Percentiles rank a stretch among this genome's conserved stretches.
Evolutionary conservation across 306 rosid species (phyloP).

Genomic region (Calophaca sinica): DNA sequence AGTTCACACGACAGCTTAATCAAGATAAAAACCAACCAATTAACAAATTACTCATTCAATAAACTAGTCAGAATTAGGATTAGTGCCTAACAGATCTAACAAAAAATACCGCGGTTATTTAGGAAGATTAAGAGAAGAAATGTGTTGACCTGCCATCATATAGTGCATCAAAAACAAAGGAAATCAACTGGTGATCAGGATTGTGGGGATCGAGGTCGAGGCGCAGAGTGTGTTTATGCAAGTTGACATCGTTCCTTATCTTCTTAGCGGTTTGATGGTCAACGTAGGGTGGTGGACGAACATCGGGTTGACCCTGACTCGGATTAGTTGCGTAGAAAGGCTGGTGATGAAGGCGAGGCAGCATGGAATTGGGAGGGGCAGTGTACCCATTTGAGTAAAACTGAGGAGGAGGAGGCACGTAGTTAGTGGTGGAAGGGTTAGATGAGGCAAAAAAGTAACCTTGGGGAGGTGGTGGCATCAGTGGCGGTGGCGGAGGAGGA

Average conservation of each 20-base stretch:
- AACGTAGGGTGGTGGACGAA: conserved; percentile 67
- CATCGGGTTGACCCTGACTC: conserved; percentile 33
- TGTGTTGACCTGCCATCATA: conserved; percentile 68
- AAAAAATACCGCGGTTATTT: neutral
- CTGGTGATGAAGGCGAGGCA: conserved; percentile 53
- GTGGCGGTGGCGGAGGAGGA: conserved; percentile 49
- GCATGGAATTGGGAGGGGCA: conserved; percentile 44
- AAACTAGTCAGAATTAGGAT: neutral
- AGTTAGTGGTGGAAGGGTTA: conserved; percentile 42
- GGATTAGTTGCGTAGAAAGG: conserved; percentile 58
- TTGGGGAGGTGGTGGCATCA: conserved; percentile 50
- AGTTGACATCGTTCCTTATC: conserved; percentile 82
- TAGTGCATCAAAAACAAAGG: conserved; percentile 83
- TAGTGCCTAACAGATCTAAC: neutral
- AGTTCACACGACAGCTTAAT: conserved; percentile 1
- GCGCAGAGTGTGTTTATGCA: conserved; percentile 73
- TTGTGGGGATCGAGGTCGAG: conserved; percentile 67
- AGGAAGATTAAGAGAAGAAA: neutral
- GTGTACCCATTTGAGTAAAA: conserved; percentile 61
- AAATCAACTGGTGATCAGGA: conserved; percentile 79
- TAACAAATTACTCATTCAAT: neutral
- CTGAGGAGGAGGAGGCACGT: conserved; percentile 52
- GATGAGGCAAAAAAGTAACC: conserved; percentile 49
- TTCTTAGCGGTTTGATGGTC: conserved; percentile 87
- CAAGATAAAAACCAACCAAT: conserved; percentile 24